Conservation (phyloP, 129 eudicot species). For the Lactuca sativa region DNA sequence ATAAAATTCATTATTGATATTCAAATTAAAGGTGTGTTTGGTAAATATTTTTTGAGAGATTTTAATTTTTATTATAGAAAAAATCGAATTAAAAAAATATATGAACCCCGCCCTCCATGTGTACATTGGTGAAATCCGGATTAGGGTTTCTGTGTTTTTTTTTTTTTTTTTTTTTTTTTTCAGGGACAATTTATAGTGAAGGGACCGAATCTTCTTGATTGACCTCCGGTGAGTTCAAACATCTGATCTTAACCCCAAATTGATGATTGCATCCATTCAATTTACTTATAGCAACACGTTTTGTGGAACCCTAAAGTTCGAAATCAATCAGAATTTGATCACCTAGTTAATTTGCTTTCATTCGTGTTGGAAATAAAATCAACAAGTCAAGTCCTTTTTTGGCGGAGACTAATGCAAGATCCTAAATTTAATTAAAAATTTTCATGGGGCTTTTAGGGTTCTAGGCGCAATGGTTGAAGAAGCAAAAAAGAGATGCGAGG, state of each 20-base stretch:
- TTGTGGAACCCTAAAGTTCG: not conserved
- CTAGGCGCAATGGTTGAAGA: constrained; percentile 38
- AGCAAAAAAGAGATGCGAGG: constrained; percentile 64
- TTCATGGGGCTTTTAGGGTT: not conserved
- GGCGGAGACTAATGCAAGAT: too few species aligned
- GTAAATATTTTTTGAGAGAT: too few species aligned
- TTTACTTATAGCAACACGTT: constrained; percentile 4
- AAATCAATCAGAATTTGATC: not conserved
- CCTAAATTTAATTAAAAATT: too few species aligned
- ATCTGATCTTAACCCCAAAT: not conserved
- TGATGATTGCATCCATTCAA: not conserved
- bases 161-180: constrained; percentile 14
- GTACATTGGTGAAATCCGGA: not conserved
- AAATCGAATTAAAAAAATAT: too few species aligned
- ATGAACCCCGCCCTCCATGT: not conserved
- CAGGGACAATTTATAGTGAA: not conserved
- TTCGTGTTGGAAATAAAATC: not conserved
- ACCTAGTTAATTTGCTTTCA: not conserved
- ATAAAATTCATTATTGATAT: too few species aligned
- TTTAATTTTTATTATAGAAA: too few species aligned
- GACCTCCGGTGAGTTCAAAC: constrained; percentile 14
- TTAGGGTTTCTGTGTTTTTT: constrained; percentile 21
- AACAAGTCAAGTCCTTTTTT: not conserved
- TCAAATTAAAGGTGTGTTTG: too few species aligned
- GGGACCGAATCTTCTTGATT: not conserved